phyloP scores from a whole-genome alignment of 805 yeast genomes.

The Nakazawaea ishiwadae region DNA sequence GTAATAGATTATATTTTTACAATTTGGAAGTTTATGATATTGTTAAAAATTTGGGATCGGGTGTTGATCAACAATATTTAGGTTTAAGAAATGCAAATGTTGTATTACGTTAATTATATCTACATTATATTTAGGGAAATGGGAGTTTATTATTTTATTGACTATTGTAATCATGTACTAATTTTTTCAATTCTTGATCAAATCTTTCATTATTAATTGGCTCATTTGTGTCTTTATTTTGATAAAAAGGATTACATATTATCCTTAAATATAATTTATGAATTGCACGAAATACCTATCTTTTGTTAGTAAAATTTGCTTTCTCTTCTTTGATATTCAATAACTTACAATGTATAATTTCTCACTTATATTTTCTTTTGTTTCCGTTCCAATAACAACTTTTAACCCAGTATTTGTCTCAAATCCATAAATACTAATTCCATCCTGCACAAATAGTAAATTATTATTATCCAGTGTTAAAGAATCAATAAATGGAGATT shows the following conservation, averaged over 20 bases:
- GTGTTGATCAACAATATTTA: slow-evolving; percentile 89
- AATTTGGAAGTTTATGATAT: slow-evolving; percentile 79
- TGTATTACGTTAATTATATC: slow-evolving; percentile 48
- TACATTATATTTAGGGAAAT: not conserved
- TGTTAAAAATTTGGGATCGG: slow-evolving; percentile 77
- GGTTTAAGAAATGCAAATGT: slow-evolving; percentile 86
- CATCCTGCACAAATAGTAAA: slow-evolving; percentile 63
- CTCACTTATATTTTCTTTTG: slow-evolving; percentile 25
- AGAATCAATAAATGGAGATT: slow-evolving; percentile 40
- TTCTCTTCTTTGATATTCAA: slow-evolving; percentile 8
- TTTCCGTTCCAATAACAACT: slow-evolving; percentile 51
- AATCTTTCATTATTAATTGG: slow-evolving; percentile 25
- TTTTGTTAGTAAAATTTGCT: not conserved
- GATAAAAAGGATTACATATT: slow-evolving; percentile 61
- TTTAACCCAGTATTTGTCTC: slow-evolving; percentile 67
- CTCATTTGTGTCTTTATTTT: slow-evolving; percentile 23
- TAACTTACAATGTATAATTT: slow-evolving; percentile 16
- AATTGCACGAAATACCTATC: slow-evolving; percentile 32
- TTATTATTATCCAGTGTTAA: slow-evolving; percentile 29
- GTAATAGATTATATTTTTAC: slow-evolving; percentile 71
- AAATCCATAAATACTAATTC: slow-evolving; percentile 60
- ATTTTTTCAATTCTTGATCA: slow-evolving; percentile 21
- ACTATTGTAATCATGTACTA: slow-evolving; percentile 5
- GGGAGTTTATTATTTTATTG: not conserved
- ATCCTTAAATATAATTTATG: slow-evolving; percentile 51